Evolutionary conservation across 495 filamentous ascomycete species (phyloP), one percentile per base, ranked within the genome.

Genomic region (Aspergillus carlsbadensis): DNA sequence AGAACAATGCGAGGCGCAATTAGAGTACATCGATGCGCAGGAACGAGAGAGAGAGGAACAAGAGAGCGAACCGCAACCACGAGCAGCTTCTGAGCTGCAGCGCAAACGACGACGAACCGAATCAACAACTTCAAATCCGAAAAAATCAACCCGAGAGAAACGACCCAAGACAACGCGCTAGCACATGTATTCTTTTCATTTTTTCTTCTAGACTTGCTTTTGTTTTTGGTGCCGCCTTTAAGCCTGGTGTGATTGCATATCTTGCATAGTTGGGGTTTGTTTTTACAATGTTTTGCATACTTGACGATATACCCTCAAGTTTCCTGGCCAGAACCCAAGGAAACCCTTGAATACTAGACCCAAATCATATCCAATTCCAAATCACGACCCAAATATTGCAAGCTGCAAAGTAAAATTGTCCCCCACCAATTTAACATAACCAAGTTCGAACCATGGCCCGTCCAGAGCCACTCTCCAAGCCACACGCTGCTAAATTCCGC

Each of bases 1-100:
- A 13, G 61, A 70, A 39, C 70, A 74, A 60, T 75, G 73, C 60
- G 66, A 67, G 58, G 52, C 65, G 34, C 70, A 77, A 62, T 50
- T 77, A 52, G 61, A 58, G 10, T 56, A 68, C 11, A 47, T 76
- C 2, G 67, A 76, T 17, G 21, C 58, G 46, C 54, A 57, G 8
- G 52, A 52, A 35, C 62, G 57, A 42, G 62, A 68, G 6, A 47
- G 41, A 7, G 45, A 52, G 17, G 15, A 21, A 37, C 33, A 39
- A 39, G 34, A 37, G 10, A 31, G n/a, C 14, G 34, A 39, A 26
- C 33, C 24, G 1, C 61, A 67, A 3, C 67, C 60, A 13, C 63
- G 64, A 40, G 63, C 60, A 41, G 62, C 65, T 60, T 58, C 65
- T 17, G 73, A 74, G 42, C 62, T 56, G 26, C 61, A 56, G 31